phyloP scores from a whole-genome alignment of 2,329 filamentous ascomycete species.

The Uncinocarpus reesii region DNA sequence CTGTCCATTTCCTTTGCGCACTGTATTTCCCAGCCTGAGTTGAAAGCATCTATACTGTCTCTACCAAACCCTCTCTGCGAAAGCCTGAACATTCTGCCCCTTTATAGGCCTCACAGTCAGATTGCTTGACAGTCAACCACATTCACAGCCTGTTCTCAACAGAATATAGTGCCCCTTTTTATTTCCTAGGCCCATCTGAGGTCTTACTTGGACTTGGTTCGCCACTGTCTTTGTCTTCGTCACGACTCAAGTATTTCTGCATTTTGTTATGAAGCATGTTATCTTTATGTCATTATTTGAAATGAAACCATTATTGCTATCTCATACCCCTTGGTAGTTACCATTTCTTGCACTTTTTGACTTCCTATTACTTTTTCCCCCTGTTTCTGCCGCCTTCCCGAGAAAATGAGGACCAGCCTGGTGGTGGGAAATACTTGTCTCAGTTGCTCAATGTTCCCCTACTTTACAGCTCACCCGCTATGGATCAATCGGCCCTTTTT shows the following conservation, averaged over 20 bases:
- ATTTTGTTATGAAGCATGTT: not conserved
- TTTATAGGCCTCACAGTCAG: not conserved
- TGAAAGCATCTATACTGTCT: not conserved
- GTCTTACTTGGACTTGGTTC: not conserved
- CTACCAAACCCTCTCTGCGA: not conserved
- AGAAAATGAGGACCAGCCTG: no score
- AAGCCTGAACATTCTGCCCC: not conserved
- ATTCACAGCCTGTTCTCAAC: not conserved
- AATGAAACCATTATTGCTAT: not conserved
- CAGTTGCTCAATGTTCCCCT: not conserved
- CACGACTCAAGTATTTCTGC: not conserved
- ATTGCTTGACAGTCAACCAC: no score
- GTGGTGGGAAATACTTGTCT: not conserved
- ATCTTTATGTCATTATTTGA: not conserved
- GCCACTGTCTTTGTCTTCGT: not conserved
- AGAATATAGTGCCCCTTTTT: not conserved
- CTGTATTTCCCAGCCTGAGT: no score
- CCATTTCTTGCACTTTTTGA: no score
- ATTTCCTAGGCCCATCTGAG: no score
- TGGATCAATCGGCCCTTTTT: not conserved
- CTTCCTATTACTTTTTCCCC: not conserved
- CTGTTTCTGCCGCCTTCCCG: not conserved
- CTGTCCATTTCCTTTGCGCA: no score
- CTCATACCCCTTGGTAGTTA: not conserved
- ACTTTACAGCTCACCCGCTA: not conserved